Evolutionary conservation across 2,329 filamentous ascomycete species (phyloP).

Genomic region (Meredithiella fracta): DNA sequence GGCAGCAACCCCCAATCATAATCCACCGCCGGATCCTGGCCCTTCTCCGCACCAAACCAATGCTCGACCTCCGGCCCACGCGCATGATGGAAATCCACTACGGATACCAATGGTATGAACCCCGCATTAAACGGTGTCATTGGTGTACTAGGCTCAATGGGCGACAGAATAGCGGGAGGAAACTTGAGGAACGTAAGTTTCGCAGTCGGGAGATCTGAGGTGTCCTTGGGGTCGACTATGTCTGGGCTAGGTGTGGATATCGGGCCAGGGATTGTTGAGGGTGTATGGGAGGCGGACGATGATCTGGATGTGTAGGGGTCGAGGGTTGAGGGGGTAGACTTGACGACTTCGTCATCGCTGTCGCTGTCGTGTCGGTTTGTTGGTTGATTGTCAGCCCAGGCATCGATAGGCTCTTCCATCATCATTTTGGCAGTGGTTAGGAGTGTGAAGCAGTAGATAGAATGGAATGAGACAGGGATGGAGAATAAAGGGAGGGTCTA

Average conservation of each 20-base stretch:
- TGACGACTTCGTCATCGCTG: neutral
- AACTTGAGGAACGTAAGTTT: neutral
- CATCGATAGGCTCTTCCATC: conserved; percentile 12
- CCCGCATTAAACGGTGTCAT: conserved; percentile 20
- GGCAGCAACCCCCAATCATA: conserved; percentile 86
- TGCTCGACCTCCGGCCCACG: conserved; percentile 81
- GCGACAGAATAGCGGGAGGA: conserved; percentile 8
- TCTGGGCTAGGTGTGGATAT: conserved; percentile 1
- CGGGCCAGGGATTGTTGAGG: neutral
- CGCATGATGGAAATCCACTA: conserved; percentile 74
- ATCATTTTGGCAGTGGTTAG: conserved; percentile 3
- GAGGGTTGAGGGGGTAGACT: neutral
- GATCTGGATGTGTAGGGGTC: neutral
- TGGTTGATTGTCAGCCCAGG: conserved; percentile 11
- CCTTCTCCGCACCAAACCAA: conserved; percentile 68
- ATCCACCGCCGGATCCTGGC: conserved; percentile 58
- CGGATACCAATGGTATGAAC: conserved; percentile 55
- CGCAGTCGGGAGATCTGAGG: neutral
- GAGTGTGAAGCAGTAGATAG: neutral
- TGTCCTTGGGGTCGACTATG: neutral
- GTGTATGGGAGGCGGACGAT: neutral
- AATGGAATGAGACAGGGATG: neutral
- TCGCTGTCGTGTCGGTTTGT: neutral
- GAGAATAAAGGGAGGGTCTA: too few species aligned
- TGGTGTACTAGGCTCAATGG: conserved; percentile 13